A percentile compares a stretch with the other conserved stretches of the same genome.
phyloP scores from a whole-genome alignment of 225 moss, liverwort and hornwort species.

The Marchantia paleacea region DNA sequence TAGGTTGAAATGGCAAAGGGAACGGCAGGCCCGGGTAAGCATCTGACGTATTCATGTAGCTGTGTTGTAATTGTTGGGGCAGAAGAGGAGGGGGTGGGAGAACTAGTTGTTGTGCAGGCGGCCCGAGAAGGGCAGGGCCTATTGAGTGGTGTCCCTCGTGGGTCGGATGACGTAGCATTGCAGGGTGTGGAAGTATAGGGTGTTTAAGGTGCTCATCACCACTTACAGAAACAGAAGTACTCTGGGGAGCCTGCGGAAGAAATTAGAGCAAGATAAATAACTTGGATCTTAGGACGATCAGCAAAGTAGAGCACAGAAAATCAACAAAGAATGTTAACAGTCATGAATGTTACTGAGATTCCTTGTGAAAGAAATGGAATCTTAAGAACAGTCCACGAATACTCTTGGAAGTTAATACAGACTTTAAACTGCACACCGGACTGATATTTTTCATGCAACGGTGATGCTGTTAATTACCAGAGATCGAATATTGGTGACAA shows the following conservation, averaged over 20 bases:
- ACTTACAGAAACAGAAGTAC: background rate
- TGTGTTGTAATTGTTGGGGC: slow-evolving; percentile 31
- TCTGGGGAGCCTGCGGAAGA: slow-evolving; percentile 20
- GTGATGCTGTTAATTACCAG: slow-evolving; percentile 10
- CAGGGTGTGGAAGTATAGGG: slow-evolving; percentile 1
- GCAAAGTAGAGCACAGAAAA: background rate
- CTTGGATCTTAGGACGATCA: background rate
- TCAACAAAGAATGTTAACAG: background rate
- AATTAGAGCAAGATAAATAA: background rate
- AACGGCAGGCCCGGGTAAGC: slow-evolving; percentile 29
- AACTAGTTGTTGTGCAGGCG: slow-evolving; percentile 40
- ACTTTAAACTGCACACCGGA: too few species aligned
- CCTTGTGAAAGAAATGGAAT: background rate
- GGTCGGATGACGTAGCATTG: slow-evolving; percentile 17
- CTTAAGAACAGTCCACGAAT: too few species aligned
- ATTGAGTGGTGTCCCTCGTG: slow-evolving; percentile 26
- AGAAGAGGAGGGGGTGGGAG: slow-evolving; percentile 33
- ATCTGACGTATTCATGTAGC: slow-evolving; percentile 24
- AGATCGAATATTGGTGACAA: slow-evolving; percentile 15
- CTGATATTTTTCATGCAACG: background rate
- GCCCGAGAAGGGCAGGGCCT: slow-evolving; percentile 33
- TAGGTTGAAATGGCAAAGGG: slow-evolving; percentile 31
- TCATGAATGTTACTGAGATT: too few species aligned
- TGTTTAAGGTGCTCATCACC: slow-evolving; percentile 19
- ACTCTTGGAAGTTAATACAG: too few species aligned